Conservation (phyloP, 1,139 yeast species). For the Taphrina communis region DNA sequence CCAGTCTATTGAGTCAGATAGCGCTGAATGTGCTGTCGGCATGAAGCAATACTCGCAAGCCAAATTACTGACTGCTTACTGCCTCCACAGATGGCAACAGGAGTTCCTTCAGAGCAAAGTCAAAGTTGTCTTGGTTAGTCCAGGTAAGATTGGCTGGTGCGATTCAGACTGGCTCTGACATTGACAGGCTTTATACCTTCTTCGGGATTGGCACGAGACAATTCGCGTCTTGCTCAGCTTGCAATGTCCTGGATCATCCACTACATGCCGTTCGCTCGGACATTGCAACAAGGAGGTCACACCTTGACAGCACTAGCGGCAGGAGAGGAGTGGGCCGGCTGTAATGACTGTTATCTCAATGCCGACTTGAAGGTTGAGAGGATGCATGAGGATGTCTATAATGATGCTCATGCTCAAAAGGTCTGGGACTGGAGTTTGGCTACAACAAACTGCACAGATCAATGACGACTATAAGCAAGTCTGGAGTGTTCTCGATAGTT, state of each 20-base stretch:
- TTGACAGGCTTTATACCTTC: slow-evolving; percentile 33
- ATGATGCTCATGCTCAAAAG: slow-evolving; percentile 1
- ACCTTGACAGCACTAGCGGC: slow-evolving; percentile 23
- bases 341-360: slow-evolving; percentile 6
- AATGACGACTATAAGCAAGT: too few species aligned
- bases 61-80: slow-evolving; percentile 29
- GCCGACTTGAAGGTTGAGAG: slow-evolving; percentile 8
- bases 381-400: slow-evolving; percentile 37
- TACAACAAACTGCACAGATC: neutral
- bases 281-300: slow-evolving; percentile 30
- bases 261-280: slow-evolving; percentile 31
- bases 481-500: too few species aligned
- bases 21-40: slow-evolving; percentile 1
- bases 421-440: slow-evolving; percentile 34
- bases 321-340: slow-evolving; percentile 6
- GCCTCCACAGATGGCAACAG: slow-evolving; percentile 23
- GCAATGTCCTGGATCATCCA: slow-evolving; percentile 33
- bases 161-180: neutral
- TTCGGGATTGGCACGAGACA: slow-evolving; percentile 20
- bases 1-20: neutral
- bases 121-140: slow-evolving; percentile 24
- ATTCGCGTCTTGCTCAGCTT: slow-evolving; percentile 10
- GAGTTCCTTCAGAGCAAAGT: neutral
- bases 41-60: slow-evolving; percentile 34
- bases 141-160: slow-evolving; percentile 15